Conservation (phyloP, 768 basidiomycete genomes). For the Jaapia argillacea region DNA sequence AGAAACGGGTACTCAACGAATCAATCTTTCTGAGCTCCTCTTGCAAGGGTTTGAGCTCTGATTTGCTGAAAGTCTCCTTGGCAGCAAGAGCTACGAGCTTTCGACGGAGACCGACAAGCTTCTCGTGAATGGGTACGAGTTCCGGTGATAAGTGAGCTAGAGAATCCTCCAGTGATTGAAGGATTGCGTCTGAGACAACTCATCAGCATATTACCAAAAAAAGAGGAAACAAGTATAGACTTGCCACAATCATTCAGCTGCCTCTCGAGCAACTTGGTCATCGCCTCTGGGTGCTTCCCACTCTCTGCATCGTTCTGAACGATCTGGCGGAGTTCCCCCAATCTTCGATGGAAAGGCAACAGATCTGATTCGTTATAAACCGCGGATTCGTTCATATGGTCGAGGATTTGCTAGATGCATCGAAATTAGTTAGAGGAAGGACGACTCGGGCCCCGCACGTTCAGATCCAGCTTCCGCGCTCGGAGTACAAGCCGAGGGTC, state of each 20-base stretch:
- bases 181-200: slow-evolving; percentile 54
- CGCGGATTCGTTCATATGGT: slow-evolving; percentile 92
- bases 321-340: slow-evolving; percentile 77
- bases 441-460: no score
- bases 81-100: slow-evolving; percentile 84
- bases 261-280: slow-evolving; percentile 82
- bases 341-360: slow-evolving; percentile 73
- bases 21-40: slow-evolving; percentile 96
- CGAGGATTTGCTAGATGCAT: slow-evolving; percentile 70
- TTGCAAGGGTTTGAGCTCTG: slow-evolving; percentile 80
- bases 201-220: not conserved
- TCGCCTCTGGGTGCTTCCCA: slow-evolving; percentile 75
- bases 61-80: slow-evolving; percentile 75
- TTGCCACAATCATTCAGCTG: slow-evolving; percentile 89
- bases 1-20: slow-evolving; percentile 61
- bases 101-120: slow-evolving; percentile 78
- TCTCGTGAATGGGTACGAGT: slow-evolving; percentile 84
- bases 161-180: slow-evolving; percentile 72
- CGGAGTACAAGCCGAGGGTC: no score
- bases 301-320: slow-evolving; percentile 75
- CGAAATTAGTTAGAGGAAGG: no score
- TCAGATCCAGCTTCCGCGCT: no score
- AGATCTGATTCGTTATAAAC: slow-evolving; percentile 91
- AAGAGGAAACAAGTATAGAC: slow-evolving; percentile 15
- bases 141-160: slow-evolving; percentile 83